Evolutionary conservation across 208 protist genomes (phyloP), one percentile per base, ranked within the genome.

Genomic region (Leishmania braziliensis): DNA sequence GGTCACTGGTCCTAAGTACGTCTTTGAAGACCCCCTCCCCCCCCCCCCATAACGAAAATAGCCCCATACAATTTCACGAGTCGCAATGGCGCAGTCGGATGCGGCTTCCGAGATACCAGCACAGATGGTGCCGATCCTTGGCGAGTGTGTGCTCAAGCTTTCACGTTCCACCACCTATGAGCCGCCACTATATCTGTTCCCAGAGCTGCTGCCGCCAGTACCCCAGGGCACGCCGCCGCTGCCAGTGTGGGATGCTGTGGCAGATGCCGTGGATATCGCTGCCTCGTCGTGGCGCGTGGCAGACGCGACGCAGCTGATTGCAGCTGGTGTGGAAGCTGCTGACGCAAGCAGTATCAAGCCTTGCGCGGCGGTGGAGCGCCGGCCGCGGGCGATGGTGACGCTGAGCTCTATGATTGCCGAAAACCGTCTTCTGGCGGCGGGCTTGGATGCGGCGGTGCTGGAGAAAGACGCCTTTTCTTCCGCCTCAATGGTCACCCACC

Each of bases 161-260:
- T 85, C 80, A 10, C 92, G 88, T 56, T 53, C 88, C 12, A 91
- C 89, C 20, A 89, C 86, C 43, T 97, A 96, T 75, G 92, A 97
- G 86, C 95, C 95, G 2, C 95, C 95, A 53, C 82, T 96, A 65
- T 97, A 97, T 81, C 88, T 97, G 4, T 96, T 96, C 72, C 95
- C 91, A 2, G 92, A 97, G 83, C 77, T 97, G 69, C 85, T 97
- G 53, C 87, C 89, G 68, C 84, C 84, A 75, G 95, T 95, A 3
- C 90, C 92, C 36, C 86, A 95, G 78, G 91, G 90, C 26, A 92
- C 88, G 9, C 78, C 91, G 8, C 87, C 89, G 36, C 51, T 93
- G 14, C 82, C 84, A 48, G 91, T 93, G 16, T 93, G 93, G 89
- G 95, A 97, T 68, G 91, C 88, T n/a, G 87, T 97, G 9, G 88